Conservation (phyloP, 345 rosid species). For the Brassica carinata region DNA sequence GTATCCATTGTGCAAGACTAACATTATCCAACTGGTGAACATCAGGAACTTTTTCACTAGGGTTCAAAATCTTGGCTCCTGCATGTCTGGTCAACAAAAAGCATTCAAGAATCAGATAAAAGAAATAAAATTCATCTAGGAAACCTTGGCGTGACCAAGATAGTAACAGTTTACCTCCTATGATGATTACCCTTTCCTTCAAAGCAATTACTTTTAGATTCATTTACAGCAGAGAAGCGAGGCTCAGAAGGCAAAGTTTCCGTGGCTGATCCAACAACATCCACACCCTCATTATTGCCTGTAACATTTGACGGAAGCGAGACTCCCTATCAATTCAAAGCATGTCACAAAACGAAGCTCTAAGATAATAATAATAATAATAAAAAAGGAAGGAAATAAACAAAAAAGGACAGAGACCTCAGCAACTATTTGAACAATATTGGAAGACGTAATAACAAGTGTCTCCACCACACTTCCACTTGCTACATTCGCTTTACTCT, state of each 20-base stretch:
- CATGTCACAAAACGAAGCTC: constrained; percentile 6
- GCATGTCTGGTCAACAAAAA: constrained; percentile 55
- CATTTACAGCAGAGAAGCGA: constrained; percentile 28
- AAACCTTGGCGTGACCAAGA: not conserved
- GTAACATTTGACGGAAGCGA: constrained; percentile 52
- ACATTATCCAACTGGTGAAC: constrained; percentile 47
- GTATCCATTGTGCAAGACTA: constrained; percentile 2
- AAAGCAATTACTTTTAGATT: constrained; percentile 20
- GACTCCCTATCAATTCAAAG: constrained; percentile 53
- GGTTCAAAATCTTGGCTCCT: constrained; percentile 35
- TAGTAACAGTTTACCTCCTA: constrained; percentile 19
- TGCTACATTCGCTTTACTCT: constrained; percentile 59
- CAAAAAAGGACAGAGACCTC: constrained; percentile 51
- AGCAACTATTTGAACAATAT: constrained; percentile 85
- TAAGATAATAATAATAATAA: not conserved
- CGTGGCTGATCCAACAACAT: constrained; percentile 46
- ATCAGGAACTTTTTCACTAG: constrained; percentile 40
- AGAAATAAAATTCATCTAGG: not conserved
- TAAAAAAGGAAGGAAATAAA: not conserved
- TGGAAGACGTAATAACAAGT: constrained; percentile 63
- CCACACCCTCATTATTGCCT: constrained; percentile 44
- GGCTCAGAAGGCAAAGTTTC: constrained; percentile 36
- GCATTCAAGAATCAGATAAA: constrained; percentile 37
- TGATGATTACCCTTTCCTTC: constrained; percentile 44
- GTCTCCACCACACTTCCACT: constrained; percentile 59